A percentile compares a stretch with the other conserved stretches of the same genome.
These are phyloP conservation scores for Saposhnikovia divaricata DNA, from an alignment of 129 eudicot genomes.

Conservation along the genomic window DNA sequence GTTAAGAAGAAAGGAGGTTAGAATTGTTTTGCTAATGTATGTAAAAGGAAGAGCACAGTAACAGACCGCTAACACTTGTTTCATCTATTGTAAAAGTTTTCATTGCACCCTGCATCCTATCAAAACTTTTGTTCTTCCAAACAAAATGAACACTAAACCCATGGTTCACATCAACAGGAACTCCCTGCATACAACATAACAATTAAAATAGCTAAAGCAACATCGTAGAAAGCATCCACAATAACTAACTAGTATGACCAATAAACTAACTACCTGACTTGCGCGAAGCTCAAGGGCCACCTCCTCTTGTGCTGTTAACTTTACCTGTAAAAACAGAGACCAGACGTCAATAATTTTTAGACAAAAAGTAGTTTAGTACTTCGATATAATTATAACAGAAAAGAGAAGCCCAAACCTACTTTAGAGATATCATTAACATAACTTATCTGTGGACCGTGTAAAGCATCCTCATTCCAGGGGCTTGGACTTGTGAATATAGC, in stretches of 20 bases:
- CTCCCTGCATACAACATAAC: constrained; percentile 45
- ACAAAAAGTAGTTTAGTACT: background rate
- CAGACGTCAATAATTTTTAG: background rate
- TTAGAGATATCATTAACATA: background rate
- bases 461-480: background rate
- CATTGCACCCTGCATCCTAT: constrained; percentile 95
- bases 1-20: background rate
- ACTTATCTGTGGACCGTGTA: background rate
- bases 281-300: constrained; percentile 96
- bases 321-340: constrained; percentile 39
- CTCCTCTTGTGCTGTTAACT: constrained; percentile 92
- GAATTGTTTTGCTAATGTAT: background rate
- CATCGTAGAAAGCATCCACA: background rate
- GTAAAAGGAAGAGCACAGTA: background rate
- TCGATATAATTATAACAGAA: background rate
- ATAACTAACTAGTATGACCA: background rate
- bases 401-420: background rate
- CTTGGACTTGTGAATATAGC: too few relatives aligned
- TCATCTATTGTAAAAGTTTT: constrained; percentile 93
- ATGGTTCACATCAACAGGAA: constrained; percentile 79
- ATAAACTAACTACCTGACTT: constrained; percentile 49
- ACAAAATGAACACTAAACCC: constrained; percentile 94
- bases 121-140: constrained; percentile 97
- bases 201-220: constrained; percentile 11
- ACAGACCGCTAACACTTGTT: constrained; percentile 89